These are phyloP conservation scores for Trichoderma sp. DNA, from an alignment of 2,329 filamentous ascomycete genomes.

Conservation along the genomic window DNA sequence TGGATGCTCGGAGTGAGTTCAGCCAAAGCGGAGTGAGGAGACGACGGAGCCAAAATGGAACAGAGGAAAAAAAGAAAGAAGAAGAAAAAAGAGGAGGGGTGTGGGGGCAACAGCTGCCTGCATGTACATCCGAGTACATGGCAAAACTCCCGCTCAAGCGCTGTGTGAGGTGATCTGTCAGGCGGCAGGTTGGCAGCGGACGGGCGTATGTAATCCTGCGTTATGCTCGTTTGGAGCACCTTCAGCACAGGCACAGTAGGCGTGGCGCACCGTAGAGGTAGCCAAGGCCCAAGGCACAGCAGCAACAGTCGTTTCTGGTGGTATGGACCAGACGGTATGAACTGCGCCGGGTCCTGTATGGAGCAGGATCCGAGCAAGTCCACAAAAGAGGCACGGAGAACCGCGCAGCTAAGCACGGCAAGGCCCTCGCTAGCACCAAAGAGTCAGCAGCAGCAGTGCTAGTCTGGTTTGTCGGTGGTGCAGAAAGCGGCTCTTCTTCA, in stretches of 20 bases:
- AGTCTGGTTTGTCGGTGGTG: not conserved
- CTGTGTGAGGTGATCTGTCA: slow-evolving; percentile 26
- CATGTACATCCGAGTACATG: not conserved
- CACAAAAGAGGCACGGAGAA: not conserved
- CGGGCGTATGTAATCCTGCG: slow-evolving; percentile 20
- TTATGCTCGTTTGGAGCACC: not conserved
- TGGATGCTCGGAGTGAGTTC: slow-evolving; percentile 7
- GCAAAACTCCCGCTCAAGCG: not conserved
- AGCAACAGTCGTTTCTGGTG: not conserved
- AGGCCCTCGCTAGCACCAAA: slow-evolving; percentile 10
- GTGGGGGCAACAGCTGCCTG: slow-evolving; percentile 19
- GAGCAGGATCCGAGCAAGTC: not conserved
- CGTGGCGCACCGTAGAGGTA: not conserved
- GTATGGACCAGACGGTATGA: not conserved
- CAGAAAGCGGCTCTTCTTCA: not conserved
- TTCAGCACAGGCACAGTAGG: not conserved
- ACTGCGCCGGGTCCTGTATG: not conserved
- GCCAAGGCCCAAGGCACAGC: not conserved
- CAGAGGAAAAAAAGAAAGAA: not conserved
- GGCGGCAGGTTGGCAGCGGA: slow-evolving; percentile 7
- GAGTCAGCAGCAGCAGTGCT: slow-evolving; percentile 3
- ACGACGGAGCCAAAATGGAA: not conserved
- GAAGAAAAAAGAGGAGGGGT: slow-evolving; percentile 16
- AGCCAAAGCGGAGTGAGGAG: slow-evolving; percentile 2
- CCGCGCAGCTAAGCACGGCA: slow-evolving; percentile 7